Conservation (phyloP, 768 basidiomycete genomes). For the Russula compacta region DNA sequence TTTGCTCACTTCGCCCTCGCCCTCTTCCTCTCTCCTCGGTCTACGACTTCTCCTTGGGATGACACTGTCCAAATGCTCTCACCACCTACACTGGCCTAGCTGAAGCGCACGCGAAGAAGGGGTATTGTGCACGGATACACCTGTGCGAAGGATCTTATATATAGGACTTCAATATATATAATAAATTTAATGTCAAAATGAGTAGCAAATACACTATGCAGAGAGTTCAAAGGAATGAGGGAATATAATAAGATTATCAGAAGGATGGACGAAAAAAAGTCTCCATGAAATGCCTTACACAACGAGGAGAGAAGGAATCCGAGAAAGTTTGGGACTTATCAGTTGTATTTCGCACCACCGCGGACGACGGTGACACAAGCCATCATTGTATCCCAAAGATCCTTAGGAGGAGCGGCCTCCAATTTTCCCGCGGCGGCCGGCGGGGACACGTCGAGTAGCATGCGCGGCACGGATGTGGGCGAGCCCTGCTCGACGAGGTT, state of each 20-base stretch:
- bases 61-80: not conserved
- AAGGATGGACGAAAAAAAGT: not conserved
- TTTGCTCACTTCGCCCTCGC: too few species aligned
- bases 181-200: not conserved
- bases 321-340: not conserved
- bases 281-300: not conserved
- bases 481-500: constrained; percentile 40
- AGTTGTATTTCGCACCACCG: not conserved
- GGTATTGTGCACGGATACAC: not conserved
- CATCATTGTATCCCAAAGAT: constrained; percentile 28
- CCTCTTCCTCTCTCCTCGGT: too few species aligned
- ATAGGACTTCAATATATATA: not conserved
- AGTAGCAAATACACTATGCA: not conserved
- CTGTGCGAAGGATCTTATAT: not conserved
- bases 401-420: constrained; percentile 7
- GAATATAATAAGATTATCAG: not conserved
- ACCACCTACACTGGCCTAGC: not conserved
- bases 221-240: not conserved
- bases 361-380: constrained; percentile 26
- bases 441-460: not conserved
- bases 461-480: not conserved
- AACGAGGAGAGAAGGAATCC: not conserved
- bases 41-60: too few species aligned
- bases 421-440: not conserved
- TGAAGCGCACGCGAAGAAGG: not conserved